Evolutionary conservation across 768 basidiomycete genomes (phyloP), one percentile per base, ranked within the genome.

Genomic region (Tremella fuciformis): DNA sequence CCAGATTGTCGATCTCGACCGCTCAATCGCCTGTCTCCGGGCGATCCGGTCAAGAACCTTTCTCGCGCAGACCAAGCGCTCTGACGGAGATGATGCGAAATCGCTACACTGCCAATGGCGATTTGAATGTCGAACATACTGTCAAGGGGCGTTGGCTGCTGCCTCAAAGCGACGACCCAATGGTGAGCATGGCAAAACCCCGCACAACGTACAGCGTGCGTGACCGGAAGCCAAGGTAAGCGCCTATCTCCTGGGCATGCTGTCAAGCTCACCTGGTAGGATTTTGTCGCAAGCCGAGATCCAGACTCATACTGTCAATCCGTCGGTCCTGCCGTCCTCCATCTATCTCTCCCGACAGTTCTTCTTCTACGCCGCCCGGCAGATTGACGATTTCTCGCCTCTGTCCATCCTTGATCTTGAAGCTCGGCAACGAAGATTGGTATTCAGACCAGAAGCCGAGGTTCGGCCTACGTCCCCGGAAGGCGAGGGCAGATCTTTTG

Each of bases 261-360:
- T 55, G 58, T 34, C 37, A 40, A 11, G 29, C 4, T 46, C 26
- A 19, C 19, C 18, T 22, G 39, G n/a, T 38, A 62, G 46, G 22
- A 50, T 83, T 77, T 81, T 93, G 3, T 82, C 89, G 0, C 84
- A 86, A 42, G 90, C 89, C 0, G 92, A 96, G 72, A 82, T 94
- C 3, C 87, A 87, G 50, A 90, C 89, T 0, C 84, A 87, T 0
- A 80, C 77, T 3, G 83, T 85, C 0, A 44, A 55, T 25, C 79
- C 81, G 0, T 79, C 76, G 1, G 79, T 89, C 37, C 81, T 88
- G 0, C 88, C 90, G 1, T 82, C 85, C 0, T 81, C 88, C 0
- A 81, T 96, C 26, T 94, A 94, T 75, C 84, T 89, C 16, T 84
- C 85, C 0, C 88, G 90, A 64, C 89, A 93, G 60, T 89, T 94